Percentiles rank a stretch among this genome's conserved stretches.
Conservation (phyloP, 2,329 filamentous ascomycete species). For the Zymoseptoria pseudotritici region DNA sequence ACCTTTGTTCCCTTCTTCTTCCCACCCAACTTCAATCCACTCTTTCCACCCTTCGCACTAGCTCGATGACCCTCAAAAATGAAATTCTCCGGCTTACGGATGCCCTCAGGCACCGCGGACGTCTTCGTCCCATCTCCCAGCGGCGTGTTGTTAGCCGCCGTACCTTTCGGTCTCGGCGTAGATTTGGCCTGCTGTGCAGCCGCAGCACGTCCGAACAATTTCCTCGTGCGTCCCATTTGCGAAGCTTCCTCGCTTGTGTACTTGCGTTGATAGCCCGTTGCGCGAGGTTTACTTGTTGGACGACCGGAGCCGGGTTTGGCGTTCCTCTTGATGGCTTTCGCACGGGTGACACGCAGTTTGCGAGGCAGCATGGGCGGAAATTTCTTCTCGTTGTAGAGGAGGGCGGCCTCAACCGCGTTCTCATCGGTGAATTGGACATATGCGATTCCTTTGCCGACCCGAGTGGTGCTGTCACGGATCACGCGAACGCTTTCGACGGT, state of each 20-base stretch:
- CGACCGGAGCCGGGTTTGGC: constrained; percentile 30
- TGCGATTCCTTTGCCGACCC: constrained; percentile 93
- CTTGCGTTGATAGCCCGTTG: constrained; percentile 58
- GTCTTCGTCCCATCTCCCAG: constrained; percentile 3
- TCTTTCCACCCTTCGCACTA: constrained; percentile 56
- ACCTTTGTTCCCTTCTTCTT: constrained; percentile 36
- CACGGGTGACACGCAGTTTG: constrained; percentile 74
- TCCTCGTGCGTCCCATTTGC: constrained; percentile 63
- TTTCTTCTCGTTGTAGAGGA: constrained; percentile 82
- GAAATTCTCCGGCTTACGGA: constrained; percentile 59
- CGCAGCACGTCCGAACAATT: constrained; percentile 64
- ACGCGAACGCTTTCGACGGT: constrained; percentile 90
- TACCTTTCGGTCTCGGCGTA: constrained; percentile 3
- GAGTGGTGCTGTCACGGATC: constrained; percentile 77
- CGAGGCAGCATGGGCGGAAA: constrained; percentile 92
- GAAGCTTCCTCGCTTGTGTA: constrained; percentile 62
- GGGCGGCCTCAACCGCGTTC: constrained; percentile 83
- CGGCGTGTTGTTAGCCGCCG: constrained; percentile 18
- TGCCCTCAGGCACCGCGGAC: constrained; percentile 21
- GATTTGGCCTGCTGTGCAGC: constrained; percentile 41
- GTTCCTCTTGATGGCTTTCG: constrained; percentile 59
- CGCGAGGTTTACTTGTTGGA: constrained; percentile 18
- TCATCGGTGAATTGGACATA: constrained; percentile 92
- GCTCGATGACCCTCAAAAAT: constrained; percentile 79
- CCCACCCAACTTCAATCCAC: constrained; percentile 53